Percentiles rank a stretch among this genome's conserved stretches.
phyloP scores from a whole-genome alignment of 2,329 filamentous ascomycete genomes.

The Thielaviopsis musarum region DNA sequence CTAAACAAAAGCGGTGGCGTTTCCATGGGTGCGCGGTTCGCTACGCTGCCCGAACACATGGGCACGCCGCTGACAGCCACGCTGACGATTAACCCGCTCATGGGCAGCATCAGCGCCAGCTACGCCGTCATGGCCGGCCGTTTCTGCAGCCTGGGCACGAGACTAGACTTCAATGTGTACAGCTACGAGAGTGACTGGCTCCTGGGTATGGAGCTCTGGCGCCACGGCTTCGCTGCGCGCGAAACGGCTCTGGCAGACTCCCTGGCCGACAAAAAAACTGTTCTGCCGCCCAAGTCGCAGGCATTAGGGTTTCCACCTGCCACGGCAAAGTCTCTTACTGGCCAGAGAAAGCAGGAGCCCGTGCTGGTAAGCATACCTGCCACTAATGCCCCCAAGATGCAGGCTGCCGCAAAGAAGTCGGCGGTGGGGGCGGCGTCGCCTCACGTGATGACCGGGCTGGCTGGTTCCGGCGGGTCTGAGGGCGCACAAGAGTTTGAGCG shows the following conservation, averaged over 20 bases:
- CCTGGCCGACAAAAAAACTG: conserved; percentile 7
- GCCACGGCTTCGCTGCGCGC: conserved; percentile 33
- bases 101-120: conserved; percentile 80
- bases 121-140: conserved; percentile 81
- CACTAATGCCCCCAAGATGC: background rate
- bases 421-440: background rate
- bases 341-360: too few species aligned
- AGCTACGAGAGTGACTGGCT: conserved; percentile 93
- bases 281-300: conserved; percentile 2
- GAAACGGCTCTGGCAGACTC: conserved; percentile 19
- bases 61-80: conserved; percentile 90
- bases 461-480: background rate
- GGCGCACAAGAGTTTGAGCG: conserved; percentile 19
- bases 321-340: background rate
- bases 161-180: conserved; percentile 95
- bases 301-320: background rate
- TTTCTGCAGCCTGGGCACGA: conserved; percentile 70
- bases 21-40: conserved; percentile 76
- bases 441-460: background rate
- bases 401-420: background rate
- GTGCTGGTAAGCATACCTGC: too few species aligned
- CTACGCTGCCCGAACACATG: conserved; percentile 61
- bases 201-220: conserved; percentile 86
- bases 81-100: conserved; percentile 80
- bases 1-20: conserved; percentile 88